Base-by-base conservation (phyloP, 768 basidiomycete genomes). In the Lentinus brumalis region DNA sequence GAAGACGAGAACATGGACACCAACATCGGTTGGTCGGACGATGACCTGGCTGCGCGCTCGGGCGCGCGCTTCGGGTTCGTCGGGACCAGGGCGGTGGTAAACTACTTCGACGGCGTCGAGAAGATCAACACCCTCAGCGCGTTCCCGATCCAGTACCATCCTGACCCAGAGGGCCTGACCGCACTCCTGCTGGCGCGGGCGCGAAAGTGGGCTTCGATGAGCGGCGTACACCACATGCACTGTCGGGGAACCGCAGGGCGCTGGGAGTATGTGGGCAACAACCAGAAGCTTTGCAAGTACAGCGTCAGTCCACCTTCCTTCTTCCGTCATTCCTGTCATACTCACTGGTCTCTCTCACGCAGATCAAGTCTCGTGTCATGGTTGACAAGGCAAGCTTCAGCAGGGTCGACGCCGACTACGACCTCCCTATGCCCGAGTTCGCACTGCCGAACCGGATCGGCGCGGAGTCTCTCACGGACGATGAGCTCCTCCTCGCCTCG, bases 281-380 rank as follows among this genome's bases (percentile, higher is more conserved):
- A 78, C 3, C 72, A 71, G 41, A 57, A 78, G 73, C 54, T 69
- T 11, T 52, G 79, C 50, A 82, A 79, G 63, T 83, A 84, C 58
- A 83, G 79, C 56, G 84, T 86, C 44, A 58, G 56, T 60, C 7
- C 14, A 29, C 10, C 8, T 29, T 8, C 9, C 2, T 7, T 44
- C 42, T 7, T 50, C 1, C 21, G n/a, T 38, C 4, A 1, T 49
- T 18, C 5, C 7, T 10, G 11, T 5, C 11, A 40, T 15, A 46
- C 38, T 26, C 39, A 31, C 15, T 26, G 21, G 21, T 26, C 21
- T 26, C 21, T 26, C 21, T 26, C n/a, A 6, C 14, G 11, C 57
- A 86, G 84, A 77, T 86, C 44, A 78, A 77, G 47, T 79, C 84
- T 49, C 75, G 86, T n/a, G 80, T 87, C 56, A 86, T 87, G 84